These are phyloP conservation scores for Microcera coccophila DNA, from an alignment of 2,329 filamentous ascomycete genomes.

Conservation along the genomic window DNA sequence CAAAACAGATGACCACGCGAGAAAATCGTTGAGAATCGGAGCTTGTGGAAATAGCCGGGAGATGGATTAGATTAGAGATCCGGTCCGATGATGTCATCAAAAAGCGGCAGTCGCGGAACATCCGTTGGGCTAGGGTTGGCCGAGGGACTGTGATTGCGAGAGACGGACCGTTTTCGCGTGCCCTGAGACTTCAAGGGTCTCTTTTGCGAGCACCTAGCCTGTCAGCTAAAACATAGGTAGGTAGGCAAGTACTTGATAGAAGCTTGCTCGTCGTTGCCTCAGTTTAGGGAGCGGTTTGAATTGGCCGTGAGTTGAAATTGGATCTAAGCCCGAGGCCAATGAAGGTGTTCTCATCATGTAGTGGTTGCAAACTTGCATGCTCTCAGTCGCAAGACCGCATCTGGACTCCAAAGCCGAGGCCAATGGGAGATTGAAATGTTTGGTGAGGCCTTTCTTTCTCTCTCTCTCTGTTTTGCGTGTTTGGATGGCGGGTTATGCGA, in stretches of 20 bases:
- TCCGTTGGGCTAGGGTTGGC: constrained; percentile 8
- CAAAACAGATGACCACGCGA: not conserved
- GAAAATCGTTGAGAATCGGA: constrained; percentile 2
- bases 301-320: not conserved
- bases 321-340: not conserved
- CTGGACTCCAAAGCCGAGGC: not conserved
- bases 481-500: constrained; percentile 4
- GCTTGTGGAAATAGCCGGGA: constrained; percentile 12
- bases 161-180: constrained; percentile 5
- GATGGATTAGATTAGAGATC: not conserved
- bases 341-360: not conserved
- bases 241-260: too few relatives aligned
- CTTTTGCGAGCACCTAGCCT: too few relatives aligned
- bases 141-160: constrained; percentile 11
- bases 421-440: not conserved
- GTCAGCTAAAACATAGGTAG: too few relatives aligned
- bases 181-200: constrained; percentile 12
- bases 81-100: constrained; percentile 24
- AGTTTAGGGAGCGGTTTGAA: not conserved
- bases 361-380: too few relatives aligned
- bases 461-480: too few relatives aligned
- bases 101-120: constrained; percentile 20
- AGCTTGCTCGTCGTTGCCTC: not conserved
- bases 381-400: not conserved
- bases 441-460: constrained; percentile 19